Conservation (phyloP, 1,139 yeast genomes). For the Scheffersomyces segobiensis region DNA sequence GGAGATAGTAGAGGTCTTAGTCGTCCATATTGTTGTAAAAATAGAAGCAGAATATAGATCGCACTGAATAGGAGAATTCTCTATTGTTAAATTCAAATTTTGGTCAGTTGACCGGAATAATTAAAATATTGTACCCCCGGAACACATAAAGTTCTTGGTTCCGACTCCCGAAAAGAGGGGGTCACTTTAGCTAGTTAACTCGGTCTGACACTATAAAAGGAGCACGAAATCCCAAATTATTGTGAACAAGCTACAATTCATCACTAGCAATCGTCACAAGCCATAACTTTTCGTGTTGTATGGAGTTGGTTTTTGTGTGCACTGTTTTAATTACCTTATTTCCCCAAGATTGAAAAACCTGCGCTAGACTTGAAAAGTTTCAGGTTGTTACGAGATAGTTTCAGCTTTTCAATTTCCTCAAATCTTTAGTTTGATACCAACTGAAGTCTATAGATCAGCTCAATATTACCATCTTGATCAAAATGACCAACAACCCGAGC, state of each 20-base stretch:
- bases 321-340: neutral
- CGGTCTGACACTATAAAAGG: neutral
- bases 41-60: too few species aligned
- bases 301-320: neutral
- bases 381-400: neutral
- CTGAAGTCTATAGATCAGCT: neutral
- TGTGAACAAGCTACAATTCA: neutral
- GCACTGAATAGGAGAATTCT: too few species aligned
- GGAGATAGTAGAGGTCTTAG: too few species aligned
- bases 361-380: neutral
- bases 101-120: too few species aligned
- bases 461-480: neutral
- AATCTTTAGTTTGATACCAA: neutral
- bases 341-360: neutral
- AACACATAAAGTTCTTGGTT: too few species aligned
- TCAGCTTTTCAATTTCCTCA: neutral
- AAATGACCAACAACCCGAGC: neutral
- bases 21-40: too few species aligned
- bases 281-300: neutral
- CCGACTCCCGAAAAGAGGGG: neutral
- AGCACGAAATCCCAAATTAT: neutral
- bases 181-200: neutral
- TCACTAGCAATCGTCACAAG: neutral
- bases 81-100: too few species aligned
- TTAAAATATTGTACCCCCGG: neutral